phyloP scores from a whole-genome alignment of 352 stramenopile genomes.

The Sclerospora graminicola region DNA sequence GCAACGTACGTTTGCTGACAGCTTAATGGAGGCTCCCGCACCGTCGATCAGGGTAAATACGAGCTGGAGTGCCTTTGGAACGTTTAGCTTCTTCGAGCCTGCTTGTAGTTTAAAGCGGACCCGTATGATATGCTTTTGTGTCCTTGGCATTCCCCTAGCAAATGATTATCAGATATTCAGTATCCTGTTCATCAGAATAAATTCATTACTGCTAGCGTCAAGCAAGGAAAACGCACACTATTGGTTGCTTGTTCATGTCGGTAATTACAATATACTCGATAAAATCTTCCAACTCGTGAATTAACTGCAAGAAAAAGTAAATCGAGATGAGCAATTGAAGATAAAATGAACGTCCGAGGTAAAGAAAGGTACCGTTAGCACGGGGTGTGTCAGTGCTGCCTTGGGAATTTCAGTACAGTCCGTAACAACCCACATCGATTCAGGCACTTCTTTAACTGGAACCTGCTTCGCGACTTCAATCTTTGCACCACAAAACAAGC shows the following conservation, averaged over 20 bases:
- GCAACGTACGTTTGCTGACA: conserved; percentile 54
- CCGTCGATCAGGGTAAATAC: conserved; percentile 48
- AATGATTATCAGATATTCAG: not conserved
- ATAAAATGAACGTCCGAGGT: not conserved
- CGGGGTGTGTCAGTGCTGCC: conserved; percentile 33
- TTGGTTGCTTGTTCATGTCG: conserved; percentile 54
- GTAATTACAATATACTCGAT: conserved; percentile 72
- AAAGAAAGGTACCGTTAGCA: conserved; percentile 37
- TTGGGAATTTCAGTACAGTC: conserved; percentile 62
- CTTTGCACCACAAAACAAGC: conserved; percentile 13
- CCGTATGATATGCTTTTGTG: conserved; percentile 49
- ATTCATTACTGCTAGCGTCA: not conserved
- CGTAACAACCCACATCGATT: conserved; percentile 51
- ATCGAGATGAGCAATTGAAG: not conserved
- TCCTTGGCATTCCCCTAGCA: conserved; percentile 49
- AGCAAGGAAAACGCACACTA: conserved; percentile 37
- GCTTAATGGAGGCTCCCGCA: conserved; percentile 61
- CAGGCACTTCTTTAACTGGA: conserved; percentile 39
- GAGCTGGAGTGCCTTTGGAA: conserved; percentile 32
- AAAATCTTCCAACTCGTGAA: conserved; percentile 57
- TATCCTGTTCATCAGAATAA: not conserved
- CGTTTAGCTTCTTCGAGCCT: conserved; percentile 54
- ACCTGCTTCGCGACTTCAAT: conserved; percentile 58
- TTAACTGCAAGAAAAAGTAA: conserved; percentile 23
- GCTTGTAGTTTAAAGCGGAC: conserved; percentile 52